These are phyloP conservation scores for Rhinocladiella mackenziei DNA, from an alignment of 2,329 filamentous ascomycete genomes.

Conservation along the genomic window DNA sequence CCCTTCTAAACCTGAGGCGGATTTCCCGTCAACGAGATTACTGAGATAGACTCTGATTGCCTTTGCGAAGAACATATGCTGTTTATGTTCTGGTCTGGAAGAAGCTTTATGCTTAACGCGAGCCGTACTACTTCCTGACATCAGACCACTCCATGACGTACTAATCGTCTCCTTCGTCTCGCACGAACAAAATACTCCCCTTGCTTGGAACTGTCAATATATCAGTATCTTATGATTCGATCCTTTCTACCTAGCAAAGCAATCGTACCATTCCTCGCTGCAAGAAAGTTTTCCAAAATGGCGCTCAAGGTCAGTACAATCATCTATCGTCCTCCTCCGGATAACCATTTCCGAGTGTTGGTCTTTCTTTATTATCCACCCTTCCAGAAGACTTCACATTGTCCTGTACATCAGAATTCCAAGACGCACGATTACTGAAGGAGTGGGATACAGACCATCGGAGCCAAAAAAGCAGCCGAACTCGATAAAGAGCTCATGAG, in stretches of 20 bases:
- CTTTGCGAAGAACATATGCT: too few species aligned
- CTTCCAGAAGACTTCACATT: not conserved
- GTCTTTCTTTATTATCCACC: not conserved
- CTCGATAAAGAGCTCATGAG: conserved; percentile 95
- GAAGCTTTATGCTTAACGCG: too few species aligned
- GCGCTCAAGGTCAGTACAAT: conserved; percentile 39
- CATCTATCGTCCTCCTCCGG: not conserved
- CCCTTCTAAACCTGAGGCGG: too few species aligned
- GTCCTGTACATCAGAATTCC: not conserved
- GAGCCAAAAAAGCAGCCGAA: conserved; percentile 79
- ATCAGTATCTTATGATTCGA: conserved; percentile 20
- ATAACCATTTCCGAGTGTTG: not conserved
- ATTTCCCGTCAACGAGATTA: too few species aligned
- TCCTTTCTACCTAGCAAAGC: conserved; percentile 8
- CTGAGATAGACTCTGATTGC: too few species aligned
- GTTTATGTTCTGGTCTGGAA: too few species aligned
- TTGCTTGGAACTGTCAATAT: too few species aligned
- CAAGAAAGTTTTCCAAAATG: conserved; percentile 34
- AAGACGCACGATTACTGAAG: too few species aligned
- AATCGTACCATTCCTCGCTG: conserved; percentile 13
- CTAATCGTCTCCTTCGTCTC: conserved; percentile 2
- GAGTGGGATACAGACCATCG: conserved; percentile 64
- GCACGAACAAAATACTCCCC: too few species aligned
- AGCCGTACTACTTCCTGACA: too few species aligned
- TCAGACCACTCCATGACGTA: not conserved